These are phyloP conservation scores for Aaosphaeria arxii DNA, from an alignment of 2,329 filamentous ascomycete genomes.

Conservation along the genomic window DNA sequence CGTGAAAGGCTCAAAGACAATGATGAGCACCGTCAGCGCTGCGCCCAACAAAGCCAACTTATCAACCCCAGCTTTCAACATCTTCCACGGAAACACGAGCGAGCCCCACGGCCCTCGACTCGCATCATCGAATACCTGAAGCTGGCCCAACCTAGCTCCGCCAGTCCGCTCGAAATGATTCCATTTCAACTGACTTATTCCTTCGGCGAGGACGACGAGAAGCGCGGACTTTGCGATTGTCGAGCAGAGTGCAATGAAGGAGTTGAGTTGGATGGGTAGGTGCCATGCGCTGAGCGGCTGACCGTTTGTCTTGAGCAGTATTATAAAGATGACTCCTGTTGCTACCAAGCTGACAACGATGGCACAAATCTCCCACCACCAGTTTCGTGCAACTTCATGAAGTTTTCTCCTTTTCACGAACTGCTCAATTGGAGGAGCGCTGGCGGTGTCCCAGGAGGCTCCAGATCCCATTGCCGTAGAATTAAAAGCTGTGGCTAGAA, in stretches of 20 bases:
- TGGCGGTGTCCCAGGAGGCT: background rate
- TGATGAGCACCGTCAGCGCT: background rate
- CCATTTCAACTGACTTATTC: conserved; percentile 21
- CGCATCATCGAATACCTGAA: background rate
- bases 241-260: conserved; percentile 32
- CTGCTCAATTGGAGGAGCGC: background rate
- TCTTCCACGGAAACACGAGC: background rate
- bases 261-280: conserved; percentile 20
- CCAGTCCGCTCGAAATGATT: background rate
- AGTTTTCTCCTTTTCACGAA: background rate
- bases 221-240: conserved; percentile 28
- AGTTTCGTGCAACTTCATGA: no score
- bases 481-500: no score
- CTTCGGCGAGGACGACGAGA: conserved; percentile 27
- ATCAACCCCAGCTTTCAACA: background rate
- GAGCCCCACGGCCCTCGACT: background rate
- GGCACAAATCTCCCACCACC: no score
- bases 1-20: background rate
- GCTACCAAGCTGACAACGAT: no score
- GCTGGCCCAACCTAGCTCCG: background rate
- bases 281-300: conserved; percentile 5
- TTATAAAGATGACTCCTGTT: background rate
- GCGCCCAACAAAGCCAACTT: background rate
- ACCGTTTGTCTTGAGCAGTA: background rate
- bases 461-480: background rate